These are phyloP conservation scores for Schizothecium vesticola DNA, from an alignment of 495 filamentous ascomycete genomes.

Conservation along the genomic window DNA sequence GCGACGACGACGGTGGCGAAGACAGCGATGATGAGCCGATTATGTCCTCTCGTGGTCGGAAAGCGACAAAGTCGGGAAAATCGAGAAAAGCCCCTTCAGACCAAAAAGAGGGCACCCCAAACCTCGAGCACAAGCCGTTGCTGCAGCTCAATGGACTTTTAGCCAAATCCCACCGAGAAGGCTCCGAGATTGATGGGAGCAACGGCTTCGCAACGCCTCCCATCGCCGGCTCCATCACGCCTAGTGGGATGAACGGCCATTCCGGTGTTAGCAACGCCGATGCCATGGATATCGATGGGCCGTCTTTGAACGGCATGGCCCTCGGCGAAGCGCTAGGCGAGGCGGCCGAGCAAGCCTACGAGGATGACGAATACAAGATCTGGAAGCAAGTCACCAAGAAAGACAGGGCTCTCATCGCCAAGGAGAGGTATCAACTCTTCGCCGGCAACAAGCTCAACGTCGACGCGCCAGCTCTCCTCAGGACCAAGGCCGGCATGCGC, in stretches of 20 bases:
- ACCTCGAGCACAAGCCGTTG: conserved; percentile 55
- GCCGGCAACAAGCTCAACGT: conserved; percentile 74
- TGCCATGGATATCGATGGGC: conserved; percentile 74
- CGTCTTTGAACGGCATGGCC: conserved; percentile 56
- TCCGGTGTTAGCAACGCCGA: conserved; percentile 67
- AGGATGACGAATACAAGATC: conserved; percentile 89
- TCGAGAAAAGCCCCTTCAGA: conserved; percentile 71
- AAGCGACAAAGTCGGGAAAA: conserved; percentile 72
- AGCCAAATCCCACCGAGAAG: conserved; percentile 43
- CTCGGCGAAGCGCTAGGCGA: conserved; percentile 48
- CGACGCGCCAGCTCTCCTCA: conserved; percentile 80
- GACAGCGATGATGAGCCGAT: conserved; percentile 98
- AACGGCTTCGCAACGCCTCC: conserved; percentile 84
- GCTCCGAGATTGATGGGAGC: conserved; percentile 57
- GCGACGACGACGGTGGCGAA: conserved; percentile 74
- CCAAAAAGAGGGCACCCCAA: conserved; percentile 76
- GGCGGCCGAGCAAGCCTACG: conserved; percentile 48
- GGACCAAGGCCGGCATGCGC: conserved; percentile 62
- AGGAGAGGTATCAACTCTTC: conserved; percentile 75
- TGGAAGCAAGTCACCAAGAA: conserved; percentile 99
- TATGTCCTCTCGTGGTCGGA: conserved; percentile 92
- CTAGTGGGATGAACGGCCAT: conserved; percentile 64
- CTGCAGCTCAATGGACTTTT: conserved; percentile 50
- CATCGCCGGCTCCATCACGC: conserved; percentile 69
- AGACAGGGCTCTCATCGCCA: conserved; percentile 81